Evolutionary conservation across 148 eudicot genomes (phyloP).

Genomic region (Diospyros kaki): DNA sequence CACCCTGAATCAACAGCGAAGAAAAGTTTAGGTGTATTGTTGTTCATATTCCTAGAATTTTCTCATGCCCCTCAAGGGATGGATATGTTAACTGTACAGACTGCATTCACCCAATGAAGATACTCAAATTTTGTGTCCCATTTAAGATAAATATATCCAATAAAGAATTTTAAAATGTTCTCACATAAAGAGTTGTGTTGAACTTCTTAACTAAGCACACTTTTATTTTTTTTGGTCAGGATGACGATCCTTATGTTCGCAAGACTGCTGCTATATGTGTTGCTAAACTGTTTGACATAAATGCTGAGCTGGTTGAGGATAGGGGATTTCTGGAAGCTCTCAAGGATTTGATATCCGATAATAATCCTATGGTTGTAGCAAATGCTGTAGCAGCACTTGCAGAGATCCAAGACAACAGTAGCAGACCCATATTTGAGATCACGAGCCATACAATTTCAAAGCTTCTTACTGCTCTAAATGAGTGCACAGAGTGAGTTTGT

Average conservation of each 20-base stretch:
- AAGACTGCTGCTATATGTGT: conserved; percentile 99
- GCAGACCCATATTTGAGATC: conserved; percentile 83
- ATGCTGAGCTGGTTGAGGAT: conserved; percentile 98
- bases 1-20: background rate
- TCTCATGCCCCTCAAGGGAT: too few relatives aligned
- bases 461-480: conserved; percentile 97
- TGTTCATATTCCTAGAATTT: too few relatives aligned
- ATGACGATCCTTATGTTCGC: conserved; percentile 99
- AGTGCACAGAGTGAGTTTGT: conserved; percentile 90
- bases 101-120: too few relatives aligned
- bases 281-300: conserved; percentile 95
- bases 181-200: background rate
- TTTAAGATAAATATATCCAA: too few relatives aligned
- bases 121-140: too few relatives aligned
- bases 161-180: background rate
- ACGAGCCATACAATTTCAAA: conserved; percentile 82
- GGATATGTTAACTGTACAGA: too few relatives aligned
- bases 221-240: conserved; percentile 39
- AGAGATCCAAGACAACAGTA: conserved; percentile 91
- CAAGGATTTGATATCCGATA: conserved; percentile 97
- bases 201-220: background rate
- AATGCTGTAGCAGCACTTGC: conserved; percentile 99
- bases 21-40: too few relatives aligned
- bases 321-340: conserved; percentile 94
- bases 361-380: conserved; percentile 99